Conservation (phyloP, 208 protist species). For the Porcisia hertigi region DNA sequence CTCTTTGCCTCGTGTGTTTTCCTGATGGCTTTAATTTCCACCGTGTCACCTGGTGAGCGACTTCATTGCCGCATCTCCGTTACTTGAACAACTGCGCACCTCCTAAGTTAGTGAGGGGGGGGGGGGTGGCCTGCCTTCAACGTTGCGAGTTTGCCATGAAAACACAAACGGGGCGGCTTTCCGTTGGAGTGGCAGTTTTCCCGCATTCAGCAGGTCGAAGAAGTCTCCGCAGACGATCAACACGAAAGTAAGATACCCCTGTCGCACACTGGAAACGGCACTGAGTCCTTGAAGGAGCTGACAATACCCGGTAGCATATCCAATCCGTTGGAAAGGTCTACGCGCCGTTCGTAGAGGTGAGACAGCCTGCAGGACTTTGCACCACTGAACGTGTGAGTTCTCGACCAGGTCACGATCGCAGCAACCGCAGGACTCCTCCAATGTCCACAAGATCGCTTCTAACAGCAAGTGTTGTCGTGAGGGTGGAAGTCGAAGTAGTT, state of each 20-base stretch:
- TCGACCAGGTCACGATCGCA: slow-evolving; percentile 22
- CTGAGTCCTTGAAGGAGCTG: slow-evolving; percentile 7
- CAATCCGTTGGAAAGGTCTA: not conserved
- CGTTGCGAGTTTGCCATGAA: not conserved
- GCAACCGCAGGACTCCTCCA: slow-evolving; percentile 19
- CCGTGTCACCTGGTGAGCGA: not conserved
- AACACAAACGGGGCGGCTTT: not conserved
- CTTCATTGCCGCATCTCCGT: not conserved
- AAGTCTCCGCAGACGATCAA: slow-evolving; percentile 9
- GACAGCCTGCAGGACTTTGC: not conserved
- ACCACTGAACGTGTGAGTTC: slow-evolving; percentile 19
- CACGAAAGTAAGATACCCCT: slow-evolving; percentile 18
- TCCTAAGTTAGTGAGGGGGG: not conserved
- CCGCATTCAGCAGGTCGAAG: not conserved
- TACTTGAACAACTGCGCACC: not conserved
- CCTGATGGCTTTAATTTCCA: not conserved
- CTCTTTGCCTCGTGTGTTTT: not conserved
- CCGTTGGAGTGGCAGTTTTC: not conserved
- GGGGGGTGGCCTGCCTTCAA: not conserved
- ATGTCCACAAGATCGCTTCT: slow-evolving; percentile 4
- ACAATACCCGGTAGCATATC: slow-evolving; percentile 7
- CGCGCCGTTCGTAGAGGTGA: not conserved
- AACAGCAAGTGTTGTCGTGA: not conserved
- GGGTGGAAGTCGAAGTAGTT: slow-evolving; percentile 9
- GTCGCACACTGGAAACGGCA: slow-evolving; percentile 1